Base-by-base conservation (phyloP, 1,284 basidiomycete genomes). In the Papiliotrema flavescens region DNA sequence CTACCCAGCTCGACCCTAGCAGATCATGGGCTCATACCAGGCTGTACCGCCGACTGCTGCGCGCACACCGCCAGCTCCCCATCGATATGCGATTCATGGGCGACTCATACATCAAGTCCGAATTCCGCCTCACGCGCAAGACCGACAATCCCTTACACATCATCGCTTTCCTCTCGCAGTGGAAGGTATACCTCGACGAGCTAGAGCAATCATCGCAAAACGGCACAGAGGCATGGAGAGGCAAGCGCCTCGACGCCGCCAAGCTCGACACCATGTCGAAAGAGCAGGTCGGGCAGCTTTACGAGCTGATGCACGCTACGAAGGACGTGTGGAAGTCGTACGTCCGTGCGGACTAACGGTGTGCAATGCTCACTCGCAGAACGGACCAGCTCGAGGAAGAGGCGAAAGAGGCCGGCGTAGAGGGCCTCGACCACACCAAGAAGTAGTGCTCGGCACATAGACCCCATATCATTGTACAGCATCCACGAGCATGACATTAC, bases 81-180 rank as follows among this genome's bases (percentile, higher is more conserved):
- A 55, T 69, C 8, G 91, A 93, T 60, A 90, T 95, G 87, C 82
- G 90, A 19, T 85, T 82, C 37, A 79, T 95, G 56, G 92, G 93
- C 32, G 92, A 97, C 73, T 81, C 82, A 36, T 96, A 95, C 69
- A 82, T 95, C 54, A 95, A 90, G 78, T 83, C 86, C 61, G 92
- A 97, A 74, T 96, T 95, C 72, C 84, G 87, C 20, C 80, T 86
- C 47, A 92, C 94, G 59, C 83, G 79, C 62, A 78, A 82, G n/a
- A 83, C 85, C 13, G 85, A 85, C 34, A 95, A 96, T 76, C 89
- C 90, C 2, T 80, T 87, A 5, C 85, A 95, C 72, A 84, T 95
- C 60, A 92, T 96, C 70, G 91, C 90, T 1, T 97, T 97, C 70
- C 79, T 96, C 17, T 87, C 86, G 3, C 89, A 95, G 66, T 96